phyloP scores from a whole-genome alignment of 1,284 basidiomycete species.

The Pseudomicrostroma phylloplanum region DNA sequence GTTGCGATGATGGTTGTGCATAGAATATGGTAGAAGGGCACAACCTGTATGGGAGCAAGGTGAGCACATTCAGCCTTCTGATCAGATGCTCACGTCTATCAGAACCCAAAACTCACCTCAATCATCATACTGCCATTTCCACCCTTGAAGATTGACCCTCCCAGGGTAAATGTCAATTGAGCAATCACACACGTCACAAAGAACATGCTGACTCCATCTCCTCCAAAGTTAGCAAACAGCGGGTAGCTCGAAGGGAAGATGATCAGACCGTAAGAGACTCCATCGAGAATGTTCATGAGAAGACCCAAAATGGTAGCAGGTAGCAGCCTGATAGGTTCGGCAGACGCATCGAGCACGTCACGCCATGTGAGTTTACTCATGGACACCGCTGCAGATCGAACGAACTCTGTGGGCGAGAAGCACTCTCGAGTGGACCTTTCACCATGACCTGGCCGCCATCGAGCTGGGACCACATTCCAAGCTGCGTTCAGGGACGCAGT shows the following conservation, averaged over 20 bases:
- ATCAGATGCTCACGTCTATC: no score
- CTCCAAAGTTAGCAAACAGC: conserved; percentile 73
- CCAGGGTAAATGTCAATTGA: conserved; percentile 75
- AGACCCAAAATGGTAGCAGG: conserved; percentile 82
- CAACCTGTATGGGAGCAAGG: conserved; percentile 15
- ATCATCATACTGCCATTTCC: conserved; percentile 97
- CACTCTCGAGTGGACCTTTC: conserved; percentile 5
- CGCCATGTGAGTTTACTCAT: conserved; percentile 27
- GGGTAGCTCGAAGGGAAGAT: conserved; percentile 71
- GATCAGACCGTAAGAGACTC: conserved; percentile 71
- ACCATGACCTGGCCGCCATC: conserved; percentile 23
- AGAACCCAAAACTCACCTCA: conserved; percentile 58
- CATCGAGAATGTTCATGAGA: conserved; percentile 86
- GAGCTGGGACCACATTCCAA: conserved; percentile 21
- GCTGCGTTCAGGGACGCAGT: conserved; percentile 17
- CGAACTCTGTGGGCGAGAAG: conserved; percentile 10
- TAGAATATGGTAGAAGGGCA: conserved; percentile 88
- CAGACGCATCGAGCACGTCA: conserved; percentile 24
- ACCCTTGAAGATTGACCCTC: conserved; percentile 73
- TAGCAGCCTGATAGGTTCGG: conserved; percentile 38
- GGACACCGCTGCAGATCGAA: conserved; percentile 15
- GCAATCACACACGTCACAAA: conserved; percentile 61
- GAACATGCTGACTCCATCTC: conserved; percentile 79
- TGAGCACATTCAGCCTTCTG: no score
- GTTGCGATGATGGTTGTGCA: conserved; percentile 68